Conservation (phyloP, 2,329 filamentous ascomycete species). For the Niveomyces coronatus region DNA sequence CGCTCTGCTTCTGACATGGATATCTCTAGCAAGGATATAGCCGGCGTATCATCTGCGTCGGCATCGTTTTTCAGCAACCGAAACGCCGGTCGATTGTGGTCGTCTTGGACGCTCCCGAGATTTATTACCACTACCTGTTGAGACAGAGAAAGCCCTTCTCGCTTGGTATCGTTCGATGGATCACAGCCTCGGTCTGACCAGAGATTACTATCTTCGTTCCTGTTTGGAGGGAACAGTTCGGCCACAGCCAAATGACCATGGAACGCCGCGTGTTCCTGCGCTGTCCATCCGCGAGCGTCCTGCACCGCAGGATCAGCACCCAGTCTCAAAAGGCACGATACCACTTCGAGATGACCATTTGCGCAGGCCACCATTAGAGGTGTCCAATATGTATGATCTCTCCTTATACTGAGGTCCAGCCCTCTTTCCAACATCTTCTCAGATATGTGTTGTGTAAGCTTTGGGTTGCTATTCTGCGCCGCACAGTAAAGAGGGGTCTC, state of each 20-base stretch:
- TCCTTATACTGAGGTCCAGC: too few relatives aligned
- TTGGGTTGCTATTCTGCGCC: conserved; percentile 12
- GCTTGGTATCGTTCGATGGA: too few relatives aligned
- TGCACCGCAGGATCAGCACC: conserved; percentile 13
- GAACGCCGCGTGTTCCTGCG: conserved; percentile 23
- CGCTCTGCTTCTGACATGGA: conserved; percentile 1
- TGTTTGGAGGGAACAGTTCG: conserved; percentile 5
- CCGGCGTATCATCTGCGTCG: too few relatives aligned
- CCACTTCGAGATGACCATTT: conserved; percentile 16
- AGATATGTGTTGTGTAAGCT: conserved; percentile 6
- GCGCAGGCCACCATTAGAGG: conserved; percentile 21
- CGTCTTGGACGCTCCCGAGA: conserved; percentile 10
- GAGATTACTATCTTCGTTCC: background rate
- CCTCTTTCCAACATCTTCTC: too few relatives aligned
- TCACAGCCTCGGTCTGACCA: too few relatives aligned
- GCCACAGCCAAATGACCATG: conserved; percentile 22
- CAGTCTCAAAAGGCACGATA: conserved; percentile 18
- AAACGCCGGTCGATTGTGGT: conserved; percentile 3
- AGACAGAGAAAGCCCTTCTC: background rate
- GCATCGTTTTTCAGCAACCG: too few relatives aligned
- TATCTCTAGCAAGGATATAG: conserved; percentile 10
- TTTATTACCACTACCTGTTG: conserved; percentile 8
- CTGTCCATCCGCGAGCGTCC: conserved; percentile 19
- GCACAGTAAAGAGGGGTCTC: conserved; percentile 18
- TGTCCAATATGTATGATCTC: conserved; percentile 19